Base-by-base conservation (phyloP, 2,329 filamentous ascomycete genomes). In the Lojkania enalia region DNA sequence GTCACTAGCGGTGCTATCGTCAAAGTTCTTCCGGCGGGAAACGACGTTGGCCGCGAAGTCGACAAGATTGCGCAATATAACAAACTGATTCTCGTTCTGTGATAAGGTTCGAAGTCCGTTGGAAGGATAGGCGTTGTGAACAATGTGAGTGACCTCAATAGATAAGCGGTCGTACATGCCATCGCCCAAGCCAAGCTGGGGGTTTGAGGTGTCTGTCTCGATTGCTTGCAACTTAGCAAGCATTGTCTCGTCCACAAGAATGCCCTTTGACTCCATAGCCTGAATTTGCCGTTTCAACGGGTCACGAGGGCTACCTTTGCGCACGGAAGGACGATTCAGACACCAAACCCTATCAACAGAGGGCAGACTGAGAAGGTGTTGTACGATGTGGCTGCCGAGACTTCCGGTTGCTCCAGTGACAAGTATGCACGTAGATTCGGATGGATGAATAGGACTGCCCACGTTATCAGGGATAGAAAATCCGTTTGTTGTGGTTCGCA, bases 61-160 rank as follows among this genome's bases (percentile, higher is more conserved):
- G 5, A 36, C 11, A 5, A 36, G 33, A 15, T 36, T 36, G 16
- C 19, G 5, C 5, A 36, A 7, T 9, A 15, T 6, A 5, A 12
- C 6, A 19, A 36, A 21, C 14, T 36, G 33, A 5, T 5, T 6
- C 15, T 20, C 33, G 15, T 20, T 20, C 9, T 5, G 5, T 5
- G 15, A 9, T 5, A 36, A 5, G 33, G 16, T 15, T 5, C 19
- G 15, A 54, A 76, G 78, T 58, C 76, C 78, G 60, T 79, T 77
- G 58, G 82, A 79, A 0, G 70, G 71, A 74, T 75, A 80, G 0
- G 77, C 76, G 48, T 77, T 80, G 60, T 81, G 78, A 18, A 77
- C 42, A 27, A 81, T 72, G 46, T 78, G 73, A 0, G 77, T 80
- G 5, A 73, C 73, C 2, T 37, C 58, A 33, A 0, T 45, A 11